Conservation (phyloP, 345 rosid genomes). For the thale cress (Arabidopsis thaliana) region DNA sequence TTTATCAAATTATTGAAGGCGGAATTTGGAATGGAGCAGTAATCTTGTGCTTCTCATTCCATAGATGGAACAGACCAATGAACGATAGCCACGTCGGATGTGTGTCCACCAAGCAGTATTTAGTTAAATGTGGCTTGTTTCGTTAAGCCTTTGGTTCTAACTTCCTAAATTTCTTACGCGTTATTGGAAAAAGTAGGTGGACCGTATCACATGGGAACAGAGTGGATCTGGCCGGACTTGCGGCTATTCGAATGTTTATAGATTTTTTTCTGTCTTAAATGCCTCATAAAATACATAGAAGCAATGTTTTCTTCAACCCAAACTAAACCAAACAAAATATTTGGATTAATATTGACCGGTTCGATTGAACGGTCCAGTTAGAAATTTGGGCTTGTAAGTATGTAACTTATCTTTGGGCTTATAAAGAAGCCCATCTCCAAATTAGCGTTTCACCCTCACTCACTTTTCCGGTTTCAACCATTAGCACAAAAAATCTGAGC, state of each 20-base stretch:
- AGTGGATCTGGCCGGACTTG: conserved; percentile 14
- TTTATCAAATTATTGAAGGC: conserved; percentile 61
- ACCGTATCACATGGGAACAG: conserved; percentile 43
- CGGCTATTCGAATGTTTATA: conserved; percentile 26
- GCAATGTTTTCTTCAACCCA: background rate
- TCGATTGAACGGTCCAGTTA: background rate
- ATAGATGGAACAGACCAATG: background rate
- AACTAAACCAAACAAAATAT: too few species aligned
- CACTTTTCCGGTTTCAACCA: background rate
- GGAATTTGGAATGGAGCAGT: conserved; percentile 31
- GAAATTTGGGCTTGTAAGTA: background rate
- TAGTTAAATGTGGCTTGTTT: conserved; percentile 18
- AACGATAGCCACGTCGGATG: background rate
- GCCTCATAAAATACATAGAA: background rate
- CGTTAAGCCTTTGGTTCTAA: background rate
- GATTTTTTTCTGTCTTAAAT: background rate
- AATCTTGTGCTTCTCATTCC: conserved; percentile 25
- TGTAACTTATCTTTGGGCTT: background rate
- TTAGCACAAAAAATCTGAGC: background rate
- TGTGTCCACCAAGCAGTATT: background rate
- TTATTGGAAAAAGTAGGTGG: conserved; percentile 25
- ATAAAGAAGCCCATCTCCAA: conserved; percentile 6
- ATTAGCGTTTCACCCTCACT: background rate
- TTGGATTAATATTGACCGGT: background rate
- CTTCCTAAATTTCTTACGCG: background rate